These are phyloP conservation scores for Aspergillaceae sp. DNA, from an alignment of 2,329 filamentous ascomycete species.

Conservation along the genomic window DNA sequence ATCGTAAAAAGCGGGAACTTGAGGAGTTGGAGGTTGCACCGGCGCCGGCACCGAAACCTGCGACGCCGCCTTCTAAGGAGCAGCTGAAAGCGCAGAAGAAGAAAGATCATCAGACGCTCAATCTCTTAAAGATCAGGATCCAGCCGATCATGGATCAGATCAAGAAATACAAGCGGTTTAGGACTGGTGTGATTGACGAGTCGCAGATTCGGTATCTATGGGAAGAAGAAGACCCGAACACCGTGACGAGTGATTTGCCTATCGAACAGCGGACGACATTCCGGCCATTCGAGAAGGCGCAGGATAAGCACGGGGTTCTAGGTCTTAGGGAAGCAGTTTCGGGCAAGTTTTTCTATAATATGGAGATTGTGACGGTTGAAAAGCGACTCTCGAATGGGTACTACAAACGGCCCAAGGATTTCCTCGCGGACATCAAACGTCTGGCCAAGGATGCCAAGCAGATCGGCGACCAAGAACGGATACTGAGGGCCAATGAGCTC, in stretches of 20 bases:
- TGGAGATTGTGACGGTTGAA: slow-evolving; percentile 88
- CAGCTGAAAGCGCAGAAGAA: slow-evolving; percentile 74
- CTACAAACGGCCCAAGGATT: slow-evolving; percentile 85
- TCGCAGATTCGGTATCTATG: slow-evolving; percentile 70
- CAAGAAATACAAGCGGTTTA: slow-evolving; percentile 85
- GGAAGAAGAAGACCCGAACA: slow-evolving; percentile 67
- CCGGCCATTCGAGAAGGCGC: slow-evolving; percentile 70
- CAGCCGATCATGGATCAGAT: slow-evolving; percentile 98
- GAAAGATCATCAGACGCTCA: slow-evolving; percentile 73
- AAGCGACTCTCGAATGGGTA: slow-evolving; percentile 94
- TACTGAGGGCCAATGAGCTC: slow-evolving; percentile 83
- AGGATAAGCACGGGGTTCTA: slow-evolving; percentile 67
- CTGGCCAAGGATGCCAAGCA: slow-evolving; percentile 77
- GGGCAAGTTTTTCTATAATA: slow-evolving; percentile 86
- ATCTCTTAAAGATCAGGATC: slow-evolving; percentile 77
- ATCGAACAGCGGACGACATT: slow-evolving; percentile 49
- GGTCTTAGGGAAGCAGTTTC: slow-evolving; percentile 68
- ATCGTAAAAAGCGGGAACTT: slow-evolving; percentile 77
- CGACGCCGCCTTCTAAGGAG: slow-evolving; percentile 59
- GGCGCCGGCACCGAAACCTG: slow-evolving; percentile 56
- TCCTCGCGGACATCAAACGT: slow-evolving; percentile 75
- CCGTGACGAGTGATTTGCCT: slow-evolving; percentile 52
- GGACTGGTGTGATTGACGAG: slow-evolving; percentile 68
- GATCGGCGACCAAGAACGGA: slow-evolving; percentile 71
- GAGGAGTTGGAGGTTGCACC: slow-evolving; percentile 69